phyloP scores from a whole-genome alignment of 2,329 filamentous ascomycete species.

The Colletotrichum endophyticum region DNA sequence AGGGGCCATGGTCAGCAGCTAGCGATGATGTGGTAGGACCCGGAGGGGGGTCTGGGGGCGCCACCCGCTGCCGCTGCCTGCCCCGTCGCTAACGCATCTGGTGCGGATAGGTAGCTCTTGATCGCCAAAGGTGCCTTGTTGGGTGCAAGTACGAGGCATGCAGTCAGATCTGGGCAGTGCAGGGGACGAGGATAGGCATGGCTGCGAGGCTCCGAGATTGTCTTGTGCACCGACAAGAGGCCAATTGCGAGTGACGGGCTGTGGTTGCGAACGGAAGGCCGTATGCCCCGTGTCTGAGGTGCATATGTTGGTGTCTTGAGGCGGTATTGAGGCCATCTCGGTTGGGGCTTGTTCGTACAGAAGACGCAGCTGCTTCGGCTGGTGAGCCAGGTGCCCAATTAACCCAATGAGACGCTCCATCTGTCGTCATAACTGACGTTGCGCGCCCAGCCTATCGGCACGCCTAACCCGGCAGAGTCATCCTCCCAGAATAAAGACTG shows the following conservation, averaged over 20 bases:
- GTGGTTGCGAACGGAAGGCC: neutral
- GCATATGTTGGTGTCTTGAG: neutral
- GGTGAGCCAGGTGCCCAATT: neutral
- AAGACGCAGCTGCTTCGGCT: neutral
- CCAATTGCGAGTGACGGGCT: neutral
- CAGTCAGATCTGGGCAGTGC: conserved; percentile 18
- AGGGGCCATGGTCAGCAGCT: neutral
- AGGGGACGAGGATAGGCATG: neutral
- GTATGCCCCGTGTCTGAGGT: neutral
- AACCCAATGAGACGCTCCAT: neutral
- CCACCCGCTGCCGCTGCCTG: conserved; percentile 13
- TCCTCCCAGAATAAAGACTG: neutral
- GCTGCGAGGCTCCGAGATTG: neutral
- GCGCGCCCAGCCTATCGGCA: conserved; percentile 12
- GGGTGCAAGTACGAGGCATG: neutral
- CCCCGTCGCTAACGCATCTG: neutral
- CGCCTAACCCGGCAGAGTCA: neutral
- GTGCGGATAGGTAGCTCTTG: neutral
- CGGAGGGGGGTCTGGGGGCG: neutral
- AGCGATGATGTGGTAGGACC: neutral
- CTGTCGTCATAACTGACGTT: conserved; percentile 6
- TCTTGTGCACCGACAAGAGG: neutral
- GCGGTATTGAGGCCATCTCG: neutral
- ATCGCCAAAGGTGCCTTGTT: neutral
- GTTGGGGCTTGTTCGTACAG: neutral